phyloP scores from a whole-genome alignment of 306 rosid genomes.

The Aeschynomene evenia region DNA sequence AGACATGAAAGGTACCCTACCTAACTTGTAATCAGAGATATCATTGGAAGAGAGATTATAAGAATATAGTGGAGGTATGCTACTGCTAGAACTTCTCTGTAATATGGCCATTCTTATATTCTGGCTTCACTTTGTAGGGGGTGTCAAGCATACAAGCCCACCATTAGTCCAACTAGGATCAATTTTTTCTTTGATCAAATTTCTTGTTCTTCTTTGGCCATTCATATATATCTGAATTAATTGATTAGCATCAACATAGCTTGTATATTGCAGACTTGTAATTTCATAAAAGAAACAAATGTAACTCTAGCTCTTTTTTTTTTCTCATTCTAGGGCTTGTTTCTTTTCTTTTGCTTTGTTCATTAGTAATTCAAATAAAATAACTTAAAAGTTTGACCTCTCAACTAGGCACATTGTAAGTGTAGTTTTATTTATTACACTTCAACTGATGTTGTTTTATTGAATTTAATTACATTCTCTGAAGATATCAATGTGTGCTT shows the following conservation, averaged over 20 bases:
- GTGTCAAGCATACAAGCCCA: conserved; percentile 36
- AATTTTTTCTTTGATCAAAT: conserved; percentile 27
- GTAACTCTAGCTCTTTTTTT: neutral
- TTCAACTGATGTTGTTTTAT: neutral
- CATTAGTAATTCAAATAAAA: conserved; percentile 13
- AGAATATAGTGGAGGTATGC: conserved; percentile 38
- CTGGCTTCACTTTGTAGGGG: conserved; percentile 35
- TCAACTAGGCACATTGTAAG: conserved; percentile 6
- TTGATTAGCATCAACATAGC: conserved; percentile 52
- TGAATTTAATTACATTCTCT: neutral
- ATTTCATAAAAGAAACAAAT: conserved; percentile 40
- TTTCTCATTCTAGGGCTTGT: neutral
- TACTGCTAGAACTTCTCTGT: conserved; percentile 32
- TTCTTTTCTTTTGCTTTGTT: conserved; percentile 9
- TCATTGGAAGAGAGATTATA: conserved; percentile 16
- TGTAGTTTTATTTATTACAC: neutral
- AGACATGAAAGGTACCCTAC: conserved; percentile 39
- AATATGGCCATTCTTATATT: conserved; percentile 36
- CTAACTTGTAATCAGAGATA: conserved; percentile 41
- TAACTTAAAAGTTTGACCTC: conserved; percentile 25
- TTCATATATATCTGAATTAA: conserved; percentile 56
- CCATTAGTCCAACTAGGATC: conserved; percentile 42
- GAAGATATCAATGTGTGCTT: neutral
- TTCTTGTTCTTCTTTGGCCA: conserved; percentile 32
- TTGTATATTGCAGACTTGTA: conserved; percentile 68